Conservation (phyloP, 1,139 yeast genomes). For the Suzukiozyma palmioleophila region DNA sequence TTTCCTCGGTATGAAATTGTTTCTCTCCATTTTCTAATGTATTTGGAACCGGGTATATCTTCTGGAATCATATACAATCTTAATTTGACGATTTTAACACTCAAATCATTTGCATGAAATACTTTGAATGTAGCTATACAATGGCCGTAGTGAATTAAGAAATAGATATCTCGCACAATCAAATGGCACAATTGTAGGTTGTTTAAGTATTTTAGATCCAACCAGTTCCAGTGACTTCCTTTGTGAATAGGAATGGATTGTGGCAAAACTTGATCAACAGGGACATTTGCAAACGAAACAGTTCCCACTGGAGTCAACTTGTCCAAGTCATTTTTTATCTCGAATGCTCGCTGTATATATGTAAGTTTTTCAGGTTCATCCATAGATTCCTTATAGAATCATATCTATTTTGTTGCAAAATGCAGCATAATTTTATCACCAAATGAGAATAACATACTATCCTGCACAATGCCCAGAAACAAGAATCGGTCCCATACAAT, state of each 20-base stretch:
- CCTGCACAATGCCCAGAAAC: no score
- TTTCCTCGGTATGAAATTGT: slow-evolving; percentile 12
- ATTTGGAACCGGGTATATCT: slow-evolving; percentile 37
- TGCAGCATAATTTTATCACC: no score
- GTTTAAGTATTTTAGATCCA: slow-evolving; percentile 31
- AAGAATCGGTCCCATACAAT: no score
- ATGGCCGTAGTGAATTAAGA: slow-evolving; percentile 35
- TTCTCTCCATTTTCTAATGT: slow-evolving; percentile 28
- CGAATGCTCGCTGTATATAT: slow-evolving; percentile 12
- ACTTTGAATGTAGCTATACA: slow-evolving; percentile 43
- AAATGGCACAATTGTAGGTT: slow-evolving; percentile 12
- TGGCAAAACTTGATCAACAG: slow-evolving; percentile 21
- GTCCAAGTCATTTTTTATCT: slow-evolving; percentile 36
- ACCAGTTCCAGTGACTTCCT: slow-evolving; percentile 45
- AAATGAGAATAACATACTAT: no score
- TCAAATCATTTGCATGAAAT: not conserved
- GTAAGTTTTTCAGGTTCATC: not conserved
- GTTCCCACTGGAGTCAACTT: slow-evolving; percentile 46
- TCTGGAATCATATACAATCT: slow-evolving; percentile 48
- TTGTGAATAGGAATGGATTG: slow-evolving; percentile 19
- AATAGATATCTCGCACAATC: slow-evolving; percentile 31
- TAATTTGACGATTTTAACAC: slow-evolving; percentile 22
- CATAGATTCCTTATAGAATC: no score
- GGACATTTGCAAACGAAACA: slow-evolving; percentile 37
- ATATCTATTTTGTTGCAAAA: no score